Evolutionary conservation across 2,329 filamentous ascomycete genomes (phyloP).

Genomic region (Ophiosphaerella korrae): DNA sequence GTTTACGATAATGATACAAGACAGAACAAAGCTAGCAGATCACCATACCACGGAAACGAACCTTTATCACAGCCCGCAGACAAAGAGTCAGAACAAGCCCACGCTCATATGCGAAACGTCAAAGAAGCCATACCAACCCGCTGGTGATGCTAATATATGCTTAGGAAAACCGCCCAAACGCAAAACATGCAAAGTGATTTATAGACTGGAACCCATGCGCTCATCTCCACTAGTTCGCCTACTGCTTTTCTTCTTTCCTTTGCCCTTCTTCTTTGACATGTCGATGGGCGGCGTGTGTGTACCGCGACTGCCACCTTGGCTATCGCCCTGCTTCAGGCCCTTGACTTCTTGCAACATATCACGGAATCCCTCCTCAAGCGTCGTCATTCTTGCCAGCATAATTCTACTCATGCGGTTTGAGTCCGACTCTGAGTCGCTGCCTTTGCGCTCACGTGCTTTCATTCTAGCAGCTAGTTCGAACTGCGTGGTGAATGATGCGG

Average conservation of each 20-base stretch:
- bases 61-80: too few species aligned
- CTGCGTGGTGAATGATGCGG: slow-evolving; percentile 80
- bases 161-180: background rate
- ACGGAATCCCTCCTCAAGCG: slow-evolving; percentile 85
- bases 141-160: too few species aligned
- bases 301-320: slow-evolving; percentile 30
- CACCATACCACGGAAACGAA: too few species aligned
- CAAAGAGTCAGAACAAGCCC: too few species aligned
- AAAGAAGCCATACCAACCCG: too few species aligned
- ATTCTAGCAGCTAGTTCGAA: slow-evolving; percentile 42
- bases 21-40: too few species aligned
- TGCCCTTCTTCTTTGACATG: slow-evolving; percentile 31
- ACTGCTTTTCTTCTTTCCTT: slow-evolving; percentile 36
- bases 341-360: slow-evolving; percentile 85
- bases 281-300: slow-evolving; percentile 37
- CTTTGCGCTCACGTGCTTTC: slow-evolving; percentile 26
- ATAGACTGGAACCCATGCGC: slow-evolving; percentile 37
- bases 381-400: slow-evolving; percentile 89
- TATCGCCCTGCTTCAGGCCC: slow-evolving; percentile 57
- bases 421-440: slow-evolving; percentile 39
- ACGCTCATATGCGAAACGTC: too few species aligned
- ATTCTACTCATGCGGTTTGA: slow-evolving; percentile 64
- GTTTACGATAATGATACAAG: too few species aligned
- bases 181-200: background rate
- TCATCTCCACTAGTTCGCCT: slow-evolving; percentile 25